Evolutionary conservation across 305 asterid genomes (phyloP).

Genomic region (Fraxinus xanthoxyloides): DNA sequence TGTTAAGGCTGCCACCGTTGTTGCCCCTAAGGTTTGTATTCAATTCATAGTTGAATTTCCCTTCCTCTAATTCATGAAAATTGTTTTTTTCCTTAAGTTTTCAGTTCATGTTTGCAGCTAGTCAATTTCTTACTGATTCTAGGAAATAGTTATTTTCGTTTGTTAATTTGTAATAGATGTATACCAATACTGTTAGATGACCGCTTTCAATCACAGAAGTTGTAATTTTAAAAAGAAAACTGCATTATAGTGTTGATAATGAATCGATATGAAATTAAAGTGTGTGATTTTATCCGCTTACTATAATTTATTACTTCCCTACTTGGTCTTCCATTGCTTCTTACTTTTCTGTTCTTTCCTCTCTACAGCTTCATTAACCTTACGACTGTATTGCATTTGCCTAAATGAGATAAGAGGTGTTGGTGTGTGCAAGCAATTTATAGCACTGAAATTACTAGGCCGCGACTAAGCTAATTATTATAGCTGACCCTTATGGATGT

Average conservation of each 20-base stretch:
- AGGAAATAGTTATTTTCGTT: not conserved
- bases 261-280: not conserved
- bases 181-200: not conserved
- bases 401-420: not conserved
- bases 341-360: not conserved
- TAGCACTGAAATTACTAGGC: not conserved
- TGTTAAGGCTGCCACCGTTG: constrained; percentile 79
- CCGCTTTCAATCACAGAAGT: not conserved
- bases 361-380: not conserved
- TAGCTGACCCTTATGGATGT: not conserved
- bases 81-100: not conserved
- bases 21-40: constrained; percentile 71
- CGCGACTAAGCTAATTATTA: not conserved
- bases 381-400: not conserved
- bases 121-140: not conserved
- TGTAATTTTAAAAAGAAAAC: not conserved
- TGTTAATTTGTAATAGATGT: not conserved
- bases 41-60: not conserved
- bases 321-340: not conserved
- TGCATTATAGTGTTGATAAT: not conserved
- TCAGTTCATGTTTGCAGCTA: not conserved
- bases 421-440: not conserved
- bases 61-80: not conserved
- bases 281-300: not conserved
- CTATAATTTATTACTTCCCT: not conserved